Percentiles rank a stretch among this genome's conserved stretches.
These are phyloP conservation scores for Cucumis variabilis DNA, from an alignment of 331 rosid species.

Conservation along the genomic window DNA sequence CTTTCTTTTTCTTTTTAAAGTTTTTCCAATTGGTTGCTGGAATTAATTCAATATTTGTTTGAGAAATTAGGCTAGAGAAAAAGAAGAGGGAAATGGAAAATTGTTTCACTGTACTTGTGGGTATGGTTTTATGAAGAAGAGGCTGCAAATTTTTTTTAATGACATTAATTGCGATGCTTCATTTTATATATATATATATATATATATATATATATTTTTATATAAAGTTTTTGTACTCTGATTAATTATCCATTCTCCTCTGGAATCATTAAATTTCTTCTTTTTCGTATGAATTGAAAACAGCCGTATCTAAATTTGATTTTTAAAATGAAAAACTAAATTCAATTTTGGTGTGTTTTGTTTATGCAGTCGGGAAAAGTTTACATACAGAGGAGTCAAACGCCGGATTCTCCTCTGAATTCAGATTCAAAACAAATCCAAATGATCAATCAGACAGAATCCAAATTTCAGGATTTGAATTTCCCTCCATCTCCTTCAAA, in stretches of 20 bases:
- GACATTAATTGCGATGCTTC: constrained; percentile 22
- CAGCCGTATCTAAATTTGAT: not conserved
- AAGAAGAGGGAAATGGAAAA: not conserved
- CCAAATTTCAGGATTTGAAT: constrained; percentile 77
- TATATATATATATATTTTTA: not conserved
- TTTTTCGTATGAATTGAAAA: not conserved
- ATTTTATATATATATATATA: not conserved
- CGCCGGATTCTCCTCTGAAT: constrained; percentile 39
- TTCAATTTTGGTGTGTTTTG: not conserved
- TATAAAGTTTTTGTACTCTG: not conserved
- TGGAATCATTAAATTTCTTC: not conserved
- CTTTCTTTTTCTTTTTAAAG: not conserved
- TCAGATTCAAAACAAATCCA: constrained; percentile 48
- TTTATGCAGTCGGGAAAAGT: constrained; percentile 89
- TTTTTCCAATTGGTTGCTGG: not conserved
- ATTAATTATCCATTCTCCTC: constrained; percentile 6
- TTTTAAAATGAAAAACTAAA: not conserved
- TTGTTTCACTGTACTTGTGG: not conserved
- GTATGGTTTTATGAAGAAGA: not conserved
- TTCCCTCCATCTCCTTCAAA: constrained; percentile 66
- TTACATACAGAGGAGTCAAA: constrained; percentile 68
- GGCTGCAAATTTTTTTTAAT: not conserved
- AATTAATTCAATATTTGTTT: not conserved
- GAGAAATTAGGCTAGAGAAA: not conserved
- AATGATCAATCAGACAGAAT: constrained; percentile 42